phyloP scores from a whole-genome alignment of 768 basidiomycete genomes.

The Tricholoma flavovirens region DNA sequence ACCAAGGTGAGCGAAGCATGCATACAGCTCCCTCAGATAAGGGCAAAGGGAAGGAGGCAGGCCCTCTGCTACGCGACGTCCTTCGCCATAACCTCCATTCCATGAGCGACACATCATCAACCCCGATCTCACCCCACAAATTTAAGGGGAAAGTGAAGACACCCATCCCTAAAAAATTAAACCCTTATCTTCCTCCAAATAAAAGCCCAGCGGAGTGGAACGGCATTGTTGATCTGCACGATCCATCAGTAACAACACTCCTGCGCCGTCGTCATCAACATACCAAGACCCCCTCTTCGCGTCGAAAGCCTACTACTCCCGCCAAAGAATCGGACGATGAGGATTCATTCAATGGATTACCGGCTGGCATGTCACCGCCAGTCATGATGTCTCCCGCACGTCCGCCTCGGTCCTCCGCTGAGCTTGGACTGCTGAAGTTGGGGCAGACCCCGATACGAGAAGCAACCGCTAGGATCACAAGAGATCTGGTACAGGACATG shows the following conservation, averaged over 20 bases:
- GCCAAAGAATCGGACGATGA: conserved; percentile 34
- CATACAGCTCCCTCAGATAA: conserved; percentile 25
- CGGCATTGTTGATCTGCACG: conserved; percentile 68
- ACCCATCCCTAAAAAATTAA: conserved; percentile 47
- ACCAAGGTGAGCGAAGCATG: conserved; percentile 7
- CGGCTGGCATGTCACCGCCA: conserved; percentile 56
- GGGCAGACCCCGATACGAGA: conserved; percentile 67
- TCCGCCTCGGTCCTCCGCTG: conserved; percentile 42
- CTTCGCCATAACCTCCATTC: conserved; percentile 46
- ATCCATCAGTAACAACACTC: conserved; percentile 46
- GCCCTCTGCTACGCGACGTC: conserved; percentile 43
- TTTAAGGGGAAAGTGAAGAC: conserved; percentile 50
- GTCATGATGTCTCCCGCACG: conserved; percentile 52
- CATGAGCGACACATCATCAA: conserved; percentile 32
- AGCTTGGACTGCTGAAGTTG: conserved; percentile 38
- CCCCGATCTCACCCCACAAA: conserved; percentile 44
- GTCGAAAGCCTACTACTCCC: conserved; percentile 16
- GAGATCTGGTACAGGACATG: conserved; percentile 54
- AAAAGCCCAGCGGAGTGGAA: conserved; percentile 54
- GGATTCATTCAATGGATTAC: conserved; percentile 47
- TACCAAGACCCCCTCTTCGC: conserved; percentile 9
- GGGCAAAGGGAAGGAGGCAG: conserved; percentile 43
- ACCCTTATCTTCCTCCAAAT: conserved; percentile 56
- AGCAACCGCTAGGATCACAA: conserved; percentile 64
- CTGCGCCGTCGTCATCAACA: conserved; percentile 20